phyloP scores from a whole-genome alignment of 768 basidiomycete genomes.

The Lactarius trivialis region DNA sequence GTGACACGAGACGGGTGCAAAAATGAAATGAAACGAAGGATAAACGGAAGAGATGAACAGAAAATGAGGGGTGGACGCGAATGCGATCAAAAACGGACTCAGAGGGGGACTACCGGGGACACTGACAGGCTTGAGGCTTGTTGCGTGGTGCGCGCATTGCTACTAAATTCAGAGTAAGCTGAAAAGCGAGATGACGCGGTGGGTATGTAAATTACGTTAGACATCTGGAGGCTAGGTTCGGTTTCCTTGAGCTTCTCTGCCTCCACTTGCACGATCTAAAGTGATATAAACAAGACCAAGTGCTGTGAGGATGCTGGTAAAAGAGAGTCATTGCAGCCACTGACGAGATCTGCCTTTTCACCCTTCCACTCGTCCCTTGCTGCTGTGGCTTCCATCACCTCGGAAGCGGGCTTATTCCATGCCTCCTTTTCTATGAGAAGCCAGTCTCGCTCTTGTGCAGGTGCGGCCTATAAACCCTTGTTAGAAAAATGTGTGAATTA shows the following conservation, averaged over 20 bases:
- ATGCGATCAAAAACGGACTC: no score
- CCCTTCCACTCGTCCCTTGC: constrained; percentile 31
- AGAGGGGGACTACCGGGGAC: no score
- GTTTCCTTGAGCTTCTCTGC: constrained; percentile 24
- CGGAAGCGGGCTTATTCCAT: constrained; percentile 29
- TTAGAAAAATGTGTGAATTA: background rate
- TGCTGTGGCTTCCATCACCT: constrained; percentile 20
- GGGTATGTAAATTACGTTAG: no score
- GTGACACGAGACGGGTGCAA: no score
- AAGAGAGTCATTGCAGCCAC: constrained; percentile 51
- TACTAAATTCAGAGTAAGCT: no score
- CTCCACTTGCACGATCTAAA: constrained; percentile 24
- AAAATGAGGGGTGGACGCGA: no score
- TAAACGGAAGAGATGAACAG: no score
- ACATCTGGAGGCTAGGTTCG: constrained; percentile 23
- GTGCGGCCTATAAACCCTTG: constrained; percentile 35
- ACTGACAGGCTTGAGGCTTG: no score
- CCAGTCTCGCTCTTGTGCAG: constrained; percentile 55
- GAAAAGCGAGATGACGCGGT: no score
- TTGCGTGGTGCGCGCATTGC: no score
- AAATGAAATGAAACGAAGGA: no score
- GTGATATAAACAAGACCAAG: background rate
- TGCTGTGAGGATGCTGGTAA: no score
- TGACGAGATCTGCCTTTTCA: constrained; percentile 49
- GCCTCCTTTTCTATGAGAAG: constrained; percentile 54